These are phyloP conservation scores for Termitomyces titanicus DNA, from an alignment of 768 basidiomycete genomes.

Conservation along the genomic window DNA sequence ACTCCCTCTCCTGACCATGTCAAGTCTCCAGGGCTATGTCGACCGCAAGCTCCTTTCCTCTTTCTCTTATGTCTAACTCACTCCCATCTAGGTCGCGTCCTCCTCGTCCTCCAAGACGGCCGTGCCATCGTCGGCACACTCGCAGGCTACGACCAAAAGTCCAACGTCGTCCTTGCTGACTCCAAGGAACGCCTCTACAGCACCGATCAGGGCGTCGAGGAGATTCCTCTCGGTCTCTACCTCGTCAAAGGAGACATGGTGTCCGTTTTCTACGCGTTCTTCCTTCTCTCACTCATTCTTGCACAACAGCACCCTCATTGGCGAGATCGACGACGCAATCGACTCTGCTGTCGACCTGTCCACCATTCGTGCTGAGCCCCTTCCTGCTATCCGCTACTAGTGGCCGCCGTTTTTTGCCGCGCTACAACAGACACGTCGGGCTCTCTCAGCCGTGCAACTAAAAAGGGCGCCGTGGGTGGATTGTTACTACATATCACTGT, in stretches of 20 bases:
- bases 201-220: slow-evolving; percentile 88
- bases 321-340: slow-evolving; percentile 80
- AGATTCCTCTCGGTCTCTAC: slow-evolving; percentile 91
- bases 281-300: slow-evolving; percentile 8
- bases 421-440: too few relatives aligned
- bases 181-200: slow-evolving; percentile 92
- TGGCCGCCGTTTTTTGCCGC: too few relatives aligned
- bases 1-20: too few relatives aligned
- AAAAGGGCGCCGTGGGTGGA: too few relatives aligned
- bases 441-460: too few relatives aligned
- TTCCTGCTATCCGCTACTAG: slow-evolving; percentile 81
- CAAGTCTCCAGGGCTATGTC: slow-evolving; percentile 88
- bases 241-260: slow-evolving; percentile 99
- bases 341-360: slow-evolving; percentile 74
- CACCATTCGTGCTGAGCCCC: slow-evolving; percentile 82
- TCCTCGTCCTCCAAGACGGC: slow-evolving; percentile 94
- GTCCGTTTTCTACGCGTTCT: slow-evolving; percentile 47
- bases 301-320: slow-evolving; percentile 62
- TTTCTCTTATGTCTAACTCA: neutral
- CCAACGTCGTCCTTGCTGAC: slow-evolving; percentile 93
- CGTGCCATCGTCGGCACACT: slow-evolving; percentile 90
- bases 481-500: too few relatives aligned
- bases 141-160: slow-evolving; percentile 92
- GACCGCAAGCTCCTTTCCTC: slow-evolving; percentile 53
- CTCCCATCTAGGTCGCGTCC: slow-evolving; percentile 67